phyloP scores from a whole-genome alignment of 345 rosid genomes.

The Populus nigra region DNA sequence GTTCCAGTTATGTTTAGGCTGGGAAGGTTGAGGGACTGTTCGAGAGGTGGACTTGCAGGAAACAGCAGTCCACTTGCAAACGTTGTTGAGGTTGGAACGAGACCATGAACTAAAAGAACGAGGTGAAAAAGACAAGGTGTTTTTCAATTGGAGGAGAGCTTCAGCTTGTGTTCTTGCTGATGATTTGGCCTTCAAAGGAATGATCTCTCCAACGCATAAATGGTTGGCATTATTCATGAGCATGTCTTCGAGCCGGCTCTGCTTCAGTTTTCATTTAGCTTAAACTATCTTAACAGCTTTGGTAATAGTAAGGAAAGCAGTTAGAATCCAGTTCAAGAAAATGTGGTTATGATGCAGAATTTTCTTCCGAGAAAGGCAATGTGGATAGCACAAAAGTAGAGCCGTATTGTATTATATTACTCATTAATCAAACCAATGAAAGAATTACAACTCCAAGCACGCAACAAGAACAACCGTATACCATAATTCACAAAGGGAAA shows the following conservation, averaged over 20 bases:
- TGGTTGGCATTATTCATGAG: no score
- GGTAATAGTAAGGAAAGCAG: no score
- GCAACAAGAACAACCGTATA: not conserved
- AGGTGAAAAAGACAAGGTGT: slow-evolving; percentile 29
- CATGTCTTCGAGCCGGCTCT: no score
- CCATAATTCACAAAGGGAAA: slow-evolving; percentile 9
- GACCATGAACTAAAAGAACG: slow-evolving; percentile 52
- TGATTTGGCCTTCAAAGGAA: slow-evolving; percentile 32
- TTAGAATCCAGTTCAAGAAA: no score
- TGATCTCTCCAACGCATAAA: no score
- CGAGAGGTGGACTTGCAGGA: slow-evolving; percentile 32
- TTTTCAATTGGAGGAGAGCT: slow-evolving; percentile 60
- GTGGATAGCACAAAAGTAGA: not conserved
- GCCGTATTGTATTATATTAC: not conserved
- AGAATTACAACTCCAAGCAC: slow-evolving; percentile 16
- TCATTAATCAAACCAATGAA: slow-evolving; percentile 15
- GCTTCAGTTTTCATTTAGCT: no score
- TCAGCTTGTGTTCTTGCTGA: slow-evolving; percentile 50
- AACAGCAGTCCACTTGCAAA: slow-evolving; percentile 64
- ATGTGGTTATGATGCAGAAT: no score
- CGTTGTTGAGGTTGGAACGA: slow-evolving; percentile 40
- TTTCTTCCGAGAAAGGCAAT: no score
- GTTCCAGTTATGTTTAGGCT: slow-evolving; percentile 33
- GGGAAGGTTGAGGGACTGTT: slow-evolving; percentile 39
- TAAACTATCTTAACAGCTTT: no score